phyloP scores from a whole-genome alignment of 2,329 filamentous ascomycete species.

The Ophiostoma populinum region DNA sequence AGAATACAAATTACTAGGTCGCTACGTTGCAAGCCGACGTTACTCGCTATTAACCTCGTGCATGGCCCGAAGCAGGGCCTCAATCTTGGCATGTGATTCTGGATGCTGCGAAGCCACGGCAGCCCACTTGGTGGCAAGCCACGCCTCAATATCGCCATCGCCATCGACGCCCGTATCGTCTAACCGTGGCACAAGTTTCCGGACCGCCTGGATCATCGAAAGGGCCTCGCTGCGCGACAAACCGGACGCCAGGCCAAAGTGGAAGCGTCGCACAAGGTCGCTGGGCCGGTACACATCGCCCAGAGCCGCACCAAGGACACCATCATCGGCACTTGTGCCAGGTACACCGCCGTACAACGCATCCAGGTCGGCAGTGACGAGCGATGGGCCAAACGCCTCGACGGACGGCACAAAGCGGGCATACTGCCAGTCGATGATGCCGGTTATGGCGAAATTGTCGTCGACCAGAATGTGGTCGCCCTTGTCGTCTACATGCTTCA shows the following conservation, averaged over 20 bases:
- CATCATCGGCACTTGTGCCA: not conserved
- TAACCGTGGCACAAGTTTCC: not conserved
- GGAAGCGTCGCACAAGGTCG: conserved; percentile 4
- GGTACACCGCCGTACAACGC: not conserved
- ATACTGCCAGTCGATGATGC: conserved; percentile 5
- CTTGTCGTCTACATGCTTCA: conserved; percentile 6
- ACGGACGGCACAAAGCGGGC: not conserved
- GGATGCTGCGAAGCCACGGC: not conserved
- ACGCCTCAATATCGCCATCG: not conserved
- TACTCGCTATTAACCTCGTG: not conserved
- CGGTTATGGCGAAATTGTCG: conserved; percentile 1
- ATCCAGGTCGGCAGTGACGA: not conserved
- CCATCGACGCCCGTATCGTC: not conserved
- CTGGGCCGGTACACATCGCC: not conserved
- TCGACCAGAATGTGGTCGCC: conserved; percentile 5
- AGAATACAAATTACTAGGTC: no score
- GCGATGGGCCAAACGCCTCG: conserved; percentile 1
- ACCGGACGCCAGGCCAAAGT: conserved; percentile 4
- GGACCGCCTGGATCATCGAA: not conserved
- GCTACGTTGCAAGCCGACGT: no score
- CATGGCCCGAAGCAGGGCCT: not conserved
- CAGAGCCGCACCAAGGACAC: not conserved
- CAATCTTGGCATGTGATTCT: not conserved
- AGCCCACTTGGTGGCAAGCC: not conserved
- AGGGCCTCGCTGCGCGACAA: not conserved